Conservation (phyloP, 345 rosid genomes). For the Eucalyptus albens region DNA sequence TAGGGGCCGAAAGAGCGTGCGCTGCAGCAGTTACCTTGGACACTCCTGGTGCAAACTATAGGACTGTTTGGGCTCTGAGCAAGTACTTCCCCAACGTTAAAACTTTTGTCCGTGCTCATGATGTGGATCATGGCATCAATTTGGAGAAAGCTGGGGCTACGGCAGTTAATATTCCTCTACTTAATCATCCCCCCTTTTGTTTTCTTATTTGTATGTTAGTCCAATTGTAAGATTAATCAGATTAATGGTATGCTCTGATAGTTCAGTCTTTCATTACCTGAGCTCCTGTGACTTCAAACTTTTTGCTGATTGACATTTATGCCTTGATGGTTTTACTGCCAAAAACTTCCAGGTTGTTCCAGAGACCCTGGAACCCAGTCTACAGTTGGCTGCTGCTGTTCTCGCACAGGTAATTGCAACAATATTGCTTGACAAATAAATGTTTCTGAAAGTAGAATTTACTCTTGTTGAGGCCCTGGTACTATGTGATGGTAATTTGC, state of each 20-base stretch:
- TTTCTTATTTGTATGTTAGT: background rate
- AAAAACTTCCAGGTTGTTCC: constrained; percentile 71
- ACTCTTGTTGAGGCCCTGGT: background rate
- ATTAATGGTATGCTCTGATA: background rate
- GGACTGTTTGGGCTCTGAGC: constrained; percentile 99
- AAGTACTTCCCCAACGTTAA: constrained; percentile 93
- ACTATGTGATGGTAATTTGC: background rate
- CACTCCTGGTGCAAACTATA: constrained; percentile 95
- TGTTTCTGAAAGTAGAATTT: background rate
- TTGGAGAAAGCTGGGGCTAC: constrained; percentile 97
- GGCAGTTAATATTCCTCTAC: constrained; percentile 46
- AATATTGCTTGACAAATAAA: background rate
- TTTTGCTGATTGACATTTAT: background rate
- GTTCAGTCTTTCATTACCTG: background rate
- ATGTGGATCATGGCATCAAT: constrained; percentile 91
- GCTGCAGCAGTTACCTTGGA: constrained; percentile 95
- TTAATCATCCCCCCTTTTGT: background rate
- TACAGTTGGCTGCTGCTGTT: constrained; percentile 98
- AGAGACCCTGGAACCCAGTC: constrained; percentile 97
- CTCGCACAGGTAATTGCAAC: constrained; percentile 70
- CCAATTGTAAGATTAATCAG: background rate
- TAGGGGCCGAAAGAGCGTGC: constrained; percentile 95
- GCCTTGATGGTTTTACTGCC: background rate
- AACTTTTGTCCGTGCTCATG: constrained; percentile 97
- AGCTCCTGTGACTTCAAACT: background rate